These are phyloP conservation scores for Pogostemon cablin DNA, from an alignment of 257 asterid genomes.

Conservation along the genomic window DNA sequence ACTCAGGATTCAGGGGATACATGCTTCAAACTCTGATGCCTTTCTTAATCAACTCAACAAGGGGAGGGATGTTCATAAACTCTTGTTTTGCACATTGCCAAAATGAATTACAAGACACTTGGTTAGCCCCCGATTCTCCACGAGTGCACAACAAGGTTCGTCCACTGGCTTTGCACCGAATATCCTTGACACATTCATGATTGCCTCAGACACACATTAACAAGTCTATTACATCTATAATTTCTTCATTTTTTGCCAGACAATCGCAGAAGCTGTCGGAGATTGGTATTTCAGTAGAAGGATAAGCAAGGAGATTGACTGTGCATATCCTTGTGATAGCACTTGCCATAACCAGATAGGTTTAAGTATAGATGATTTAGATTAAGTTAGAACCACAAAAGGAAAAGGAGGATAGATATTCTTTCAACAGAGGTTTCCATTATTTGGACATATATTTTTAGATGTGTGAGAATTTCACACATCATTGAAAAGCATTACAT, in stretches of 20 bases:
- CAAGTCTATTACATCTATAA: no score
- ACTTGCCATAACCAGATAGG: constrained; percentile 67
- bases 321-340: constrained; percentile 87
- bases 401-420: constrained; percentile 13
- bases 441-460: constrained; percentile 17
- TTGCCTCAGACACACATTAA: no score
- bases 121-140: constrained; percentile 84
- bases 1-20: constrained; percentile 73
- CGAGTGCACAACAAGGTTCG: constrained; percentile 69
- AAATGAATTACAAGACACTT: constrained; percentile 81
- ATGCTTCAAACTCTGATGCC: constrained; percentile 63
- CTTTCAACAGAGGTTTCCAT: constrained; percentile 29
- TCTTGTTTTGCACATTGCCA: constrained; percentile 98
- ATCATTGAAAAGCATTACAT: constrained; percentile 1
- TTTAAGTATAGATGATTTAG: constrained; percentile 22
- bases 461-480: constrained; percentile 8
- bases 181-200: background rate
- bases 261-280: constrained; percentile 88
- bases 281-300: constrained; percentile 91
- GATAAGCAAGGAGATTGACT: constrained; percentile 70
- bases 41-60: constrained; percentile 57
- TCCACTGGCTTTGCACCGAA: background rate
- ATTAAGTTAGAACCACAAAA: constrained; percentile 23
- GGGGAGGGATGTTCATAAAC: constrained; percentile 89
- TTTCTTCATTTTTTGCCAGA: constrained; percentile 40